Evolutionary conservation across 176 grass and related monocot genomes (phyloP).

Genomic region (Musa itinerans): DNA sequence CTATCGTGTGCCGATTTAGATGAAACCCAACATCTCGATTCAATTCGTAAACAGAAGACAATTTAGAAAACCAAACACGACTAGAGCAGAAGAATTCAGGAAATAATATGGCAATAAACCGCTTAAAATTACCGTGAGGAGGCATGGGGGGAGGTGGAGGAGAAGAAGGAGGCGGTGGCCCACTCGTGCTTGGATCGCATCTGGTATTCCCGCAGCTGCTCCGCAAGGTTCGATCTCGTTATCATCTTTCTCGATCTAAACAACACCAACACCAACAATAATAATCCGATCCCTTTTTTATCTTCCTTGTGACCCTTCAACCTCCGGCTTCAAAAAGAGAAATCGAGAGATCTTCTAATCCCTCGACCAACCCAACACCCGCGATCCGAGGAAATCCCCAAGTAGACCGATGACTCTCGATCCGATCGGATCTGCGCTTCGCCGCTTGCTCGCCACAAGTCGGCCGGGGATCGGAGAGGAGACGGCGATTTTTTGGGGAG

Average conservation of each 20-base stretch:
- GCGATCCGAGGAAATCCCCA: neutral
- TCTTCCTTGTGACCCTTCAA: neutral
- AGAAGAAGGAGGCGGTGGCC: slow-evolving; percentile 25
- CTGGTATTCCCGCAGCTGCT: slow-evolving; percentile 36
- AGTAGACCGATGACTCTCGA: neutral
- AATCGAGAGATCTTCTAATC: no score
- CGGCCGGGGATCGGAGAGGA: no score
- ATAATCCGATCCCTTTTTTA: neutral
- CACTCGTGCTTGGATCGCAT: slow-evolving; percentile 38
- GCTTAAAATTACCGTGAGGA: neutral
- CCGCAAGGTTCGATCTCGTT: slow-evolving; percentile 38
- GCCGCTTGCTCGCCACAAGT: no score
- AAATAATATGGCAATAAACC: neutral
- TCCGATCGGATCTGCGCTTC: neutral
- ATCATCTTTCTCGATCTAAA: slow-evolving; percentile 11
- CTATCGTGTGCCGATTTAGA: neutral
- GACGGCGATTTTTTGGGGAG: no score
- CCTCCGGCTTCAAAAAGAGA: neutral
- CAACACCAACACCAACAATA: neutral
- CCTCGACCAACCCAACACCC: neutral
- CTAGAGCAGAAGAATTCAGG: neutral
- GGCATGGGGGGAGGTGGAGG: slow-evolving; percentile 10
- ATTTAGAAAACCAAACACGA: neutral
- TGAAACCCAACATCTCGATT: neutral
- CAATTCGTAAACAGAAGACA: neutral